Conservation (phyloP, 768 basidiomycete genomes). For the Sporobolomyces pararoseus region DNA sequence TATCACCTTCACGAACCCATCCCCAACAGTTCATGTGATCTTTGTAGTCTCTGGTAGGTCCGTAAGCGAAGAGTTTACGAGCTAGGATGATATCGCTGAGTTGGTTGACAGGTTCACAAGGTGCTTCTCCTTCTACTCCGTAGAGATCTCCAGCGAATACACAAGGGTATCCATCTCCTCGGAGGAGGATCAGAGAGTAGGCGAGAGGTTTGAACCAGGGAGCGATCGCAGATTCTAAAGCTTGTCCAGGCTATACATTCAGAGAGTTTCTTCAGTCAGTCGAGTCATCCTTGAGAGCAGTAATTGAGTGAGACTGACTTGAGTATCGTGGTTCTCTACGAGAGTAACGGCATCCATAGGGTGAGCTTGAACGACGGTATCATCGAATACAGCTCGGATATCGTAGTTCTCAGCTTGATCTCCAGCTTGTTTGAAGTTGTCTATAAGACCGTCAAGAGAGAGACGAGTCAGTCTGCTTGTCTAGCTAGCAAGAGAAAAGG, state of each 20-base stretch:
- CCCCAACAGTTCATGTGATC: constrained; percentile 52
- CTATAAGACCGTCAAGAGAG: constrained; percentile 3
- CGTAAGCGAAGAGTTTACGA: constrained; percentile 45
- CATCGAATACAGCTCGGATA: constrained; percentile 52
- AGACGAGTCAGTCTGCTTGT: background rate
- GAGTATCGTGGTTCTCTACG: constrained; percentile 32
- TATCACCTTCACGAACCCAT: constrained; percentile 53
- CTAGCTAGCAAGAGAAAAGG: background rate
- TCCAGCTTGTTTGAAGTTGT: constrained; percentile 51
- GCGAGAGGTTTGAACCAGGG: constrained; percentile 52
- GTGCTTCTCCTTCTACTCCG: constrained; percentile 48
- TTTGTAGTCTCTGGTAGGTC: constrained; percentile 51
- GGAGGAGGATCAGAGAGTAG: constrained; percentile 52
- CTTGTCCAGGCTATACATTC: constrained; percentile 49
- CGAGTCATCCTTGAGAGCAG: constrained; percentile 45
- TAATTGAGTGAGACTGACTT: background rate
- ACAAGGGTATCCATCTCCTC: constrained; percentile 52
- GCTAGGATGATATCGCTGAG: constrained; percentile 50
- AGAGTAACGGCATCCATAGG: constrained; percentile 53
- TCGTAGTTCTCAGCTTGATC: constrained; percentile 50
- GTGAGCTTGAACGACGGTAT: constrained; percentile 49
- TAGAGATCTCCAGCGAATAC: constrained; percentile 51
- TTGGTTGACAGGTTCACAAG: constrained; percentile 48
- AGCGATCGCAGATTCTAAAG: constrained; percentile 51
- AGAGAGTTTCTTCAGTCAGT: constrained; percentile 7